Percentiles rank a stretch among this genome's conserved stretches.
These are phyloP conservation scores for Pseudogymnoascus sp. DNA, from an alignment of 2,329 filamentous ascomycete species.

Conservation along the genomic window DNA sequence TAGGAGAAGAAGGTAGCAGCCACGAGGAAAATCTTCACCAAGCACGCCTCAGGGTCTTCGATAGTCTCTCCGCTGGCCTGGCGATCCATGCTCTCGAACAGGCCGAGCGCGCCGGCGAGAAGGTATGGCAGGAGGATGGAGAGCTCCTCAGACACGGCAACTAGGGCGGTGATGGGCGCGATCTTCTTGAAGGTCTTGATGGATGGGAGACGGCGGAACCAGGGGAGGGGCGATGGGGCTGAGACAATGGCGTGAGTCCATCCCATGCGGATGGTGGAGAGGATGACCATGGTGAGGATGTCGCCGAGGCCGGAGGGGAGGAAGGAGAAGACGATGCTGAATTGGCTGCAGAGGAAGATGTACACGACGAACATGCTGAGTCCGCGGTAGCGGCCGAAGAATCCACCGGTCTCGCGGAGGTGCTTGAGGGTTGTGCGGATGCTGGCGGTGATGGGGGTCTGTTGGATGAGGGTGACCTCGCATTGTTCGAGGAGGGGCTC, in stretches of 20 bases:
- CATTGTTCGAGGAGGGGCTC: slow-evolving; percentile 35
- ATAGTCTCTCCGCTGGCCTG: slow-evolving; percentile 25
- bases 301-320: slow-evolving; percentile 38
- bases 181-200: slow-evolving; percentile 60
- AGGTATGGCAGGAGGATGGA: slow-evolving; percentile 38
- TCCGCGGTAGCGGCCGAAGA: slow-evolving; percentile 61
- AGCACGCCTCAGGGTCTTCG: slow-evolving; percentile 30
- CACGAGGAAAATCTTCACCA: slow-evolving; percentile 39
- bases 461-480: slow-evolving; percentile 37
- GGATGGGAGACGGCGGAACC: slow-evolving; percentile 61
- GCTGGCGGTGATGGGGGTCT: slow-evolving; percentile 52
- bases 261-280: slow-evolving; percentile 61
- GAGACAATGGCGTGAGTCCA: slow-evolving; percentile 87
- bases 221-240: slow-evolving; percentile 51
- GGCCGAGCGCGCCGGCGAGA: slow-evolving; percentile 36
- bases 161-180: slow-evolving; percentile 54
- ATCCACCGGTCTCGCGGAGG: slow-evolving; percentile 55
- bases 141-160: slow-evolving; percentile 50
- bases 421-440: slow-evolving; percentile 50
- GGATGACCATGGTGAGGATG: slow-evolving; percentile 48
- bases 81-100: slow-evolving; percentile 12
- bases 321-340: slow-evolving; percentile 31
- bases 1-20: slow-evolving; percentile 37
- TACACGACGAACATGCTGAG: slow-evolving; percentile 42
- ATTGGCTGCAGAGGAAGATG: slow-evolving; percentile 32